Evolutionary conservation across 768 basidiomycete genomes (phyloP), one percentile per base, ranked within the genome.

Genomic region (Calocybe cyanea): DNA sequence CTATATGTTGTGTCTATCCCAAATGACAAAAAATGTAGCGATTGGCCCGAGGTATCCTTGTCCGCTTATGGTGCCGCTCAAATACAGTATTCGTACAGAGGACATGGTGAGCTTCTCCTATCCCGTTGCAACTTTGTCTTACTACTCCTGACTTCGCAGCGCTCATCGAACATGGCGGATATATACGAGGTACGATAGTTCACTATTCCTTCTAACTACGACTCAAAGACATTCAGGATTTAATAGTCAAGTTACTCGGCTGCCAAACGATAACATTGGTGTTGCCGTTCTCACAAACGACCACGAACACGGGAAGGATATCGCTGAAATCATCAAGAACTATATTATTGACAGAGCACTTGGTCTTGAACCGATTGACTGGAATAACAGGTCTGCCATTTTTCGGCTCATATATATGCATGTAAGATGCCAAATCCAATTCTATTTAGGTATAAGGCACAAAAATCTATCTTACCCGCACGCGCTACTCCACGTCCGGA

Each of bases 241-340:
- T 41, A 43, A 41, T 30, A 46, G 43, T 17, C 37, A 46, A 35
- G n/a, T 58, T 23, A 50, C 30, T 36, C 51, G 49, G 25, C 46
- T 55, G 4, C 56, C 52, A 3, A 45, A 42, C 20, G 44, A 52
- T 15, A 37, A 35, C 33, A 14, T 63, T 19, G 63, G 61, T 7
- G 43, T 61, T 8, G 57, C 57, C 1, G 61, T 64, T 18, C 40
- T 64, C 13, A 54, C 56, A 11, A 64, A 64, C 43, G 63, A 64
- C 30, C 45, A 60, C 23, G 43, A 51, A 8, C 56, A 57, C 38
- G 61, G 63, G 0, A 35, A 8, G 7, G 18, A 32, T 2, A 50
- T 61, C 21, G 33, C 41, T 14, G 54, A 58, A 14, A 41, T 58
- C 20, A 49, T 62, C 33, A 61, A 59, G 38, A 60, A 51, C 46